These are phyloP conservation scores for Pterulicium gracile DNA, from an alignment of 1,284 basidiomycete species.

Conservation along the genomic window DNA sequence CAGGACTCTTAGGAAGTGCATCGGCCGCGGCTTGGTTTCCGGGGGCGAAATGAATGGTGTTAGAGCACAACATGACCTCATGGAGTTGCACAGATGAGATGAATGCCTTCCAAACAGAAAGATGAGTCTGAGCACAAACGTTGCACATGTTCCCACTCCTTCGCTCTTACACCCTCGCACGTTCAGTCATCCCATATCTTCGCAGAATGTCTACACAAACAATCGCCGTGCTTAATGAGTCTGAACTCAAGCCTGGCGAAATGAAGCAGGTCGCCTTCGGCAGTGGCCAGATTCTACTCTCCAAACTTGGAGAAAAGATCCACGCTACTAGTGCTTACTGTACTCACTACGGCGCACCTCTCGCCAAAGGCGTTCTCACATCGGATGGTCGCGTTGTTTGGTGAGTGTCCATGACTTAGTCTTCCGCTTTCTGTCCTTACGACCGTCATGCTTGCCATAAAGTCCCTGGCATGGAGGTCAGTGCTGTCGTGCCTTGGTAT, in stretches of 20 bases:
- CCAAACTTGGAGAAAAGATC: conserved; percentile 64
- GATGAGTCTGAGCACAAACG: no score
- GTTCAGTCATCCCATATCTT: not conserved
- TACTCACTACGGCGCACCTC: conserved; percentile 81
- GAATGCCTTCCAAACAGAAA: no score
- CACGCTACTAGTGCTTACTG: conserved; percentile 81
- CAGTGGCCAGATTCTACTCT: conserved; percentile 72
- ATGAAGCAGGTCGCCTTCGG: conserved; percentile 83
- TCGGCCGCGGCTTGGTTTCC: no score
- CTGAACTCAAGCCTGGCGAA: conserved; percentile 67
- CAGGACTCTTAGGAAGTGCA: no score
- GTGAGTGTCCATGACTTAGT: conserved; percentile 21
- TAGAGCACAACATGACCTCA: no score
- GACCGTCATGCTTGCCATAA: conserved; percentile 2
- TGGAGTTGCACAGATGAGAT: no score
- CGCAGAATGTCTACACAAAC: conserved; percentile 37
- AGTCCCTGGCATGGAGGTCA: conserved; percentile 86
- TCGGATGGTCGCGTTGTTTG: conserved; percentile 75
- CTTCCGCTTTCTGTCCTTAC: conserved; percentile 1
- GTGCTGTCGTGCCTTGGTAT: conserved; percentile 10
- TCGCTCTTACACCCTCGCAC: not conserved
- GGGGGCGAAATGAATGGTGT: no score
- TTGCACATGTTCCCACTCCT: not conserved
- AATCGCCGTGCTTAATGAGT: conserved; percentile 51
- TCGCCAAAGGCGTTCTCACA: conserved; percentile 78